phyloP scores from a whole-genome alignment of 257 asterid genomes.

The Fraxinus pennsylvanica region DNA sequence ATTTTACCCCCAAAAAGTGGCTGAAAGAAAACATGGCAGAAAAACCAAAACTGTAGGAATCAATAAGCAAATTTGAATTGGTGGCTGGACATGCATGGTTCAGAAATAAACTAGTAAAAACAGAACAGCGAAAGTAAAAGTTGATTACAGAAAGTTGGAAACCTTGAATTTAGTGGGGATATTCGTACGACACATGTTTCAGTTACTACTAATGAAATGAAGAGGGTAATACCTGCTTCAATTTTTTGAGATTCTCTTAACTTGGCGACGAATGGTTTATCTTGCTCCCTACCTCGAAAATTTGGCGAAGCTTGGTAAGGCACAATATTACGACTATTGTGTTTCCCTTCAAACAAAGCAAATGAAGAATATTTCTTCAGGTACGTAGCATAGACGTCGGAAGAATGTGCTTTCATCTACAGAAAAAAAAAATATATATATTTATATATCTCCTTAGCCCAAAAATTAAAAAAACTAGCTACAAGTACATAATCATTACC shows the following conservation, averaged over 20 bases:
- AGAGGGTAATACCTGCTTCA: conserved; percentile 37
- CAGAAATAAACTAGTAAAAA: background rate
- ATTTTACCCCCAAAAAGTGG: background rate
- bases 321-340: conserved; percentile 22
- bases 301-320: conserved; percentile 69
- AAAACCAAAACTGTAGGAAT: background rate
- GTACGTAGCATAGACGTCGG: conserved; percentile 58
- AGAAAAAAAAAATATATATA: background rate
- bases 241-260: conserved; percentile 42
- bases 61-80: conserved; percentile 10
- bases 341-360: conserved; percentile 63
- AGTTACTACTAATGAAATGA: conserved; percentile 13
- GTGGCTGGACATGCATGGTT: background rate
- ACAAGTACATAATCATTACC: conserved; percentile 38
- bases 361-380: conserved; percentile 70
- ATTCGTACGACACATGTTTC: background rate
- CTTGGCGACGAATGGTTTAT: conserved; percentile 41
- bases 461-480: background rate
- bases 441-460: background rate
- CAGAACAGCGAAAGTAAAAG: background rate
- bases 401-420: conserved; percentile 38
- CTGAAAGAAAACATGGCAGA: background rate
- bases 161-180: background rate
- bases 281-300: conserved; percentile 52
- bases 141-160: background rate